Base-by-base conservation (phyloP, 2,329 filamentous ascomycete species). In the Leptographium lundbergii region DNA sequence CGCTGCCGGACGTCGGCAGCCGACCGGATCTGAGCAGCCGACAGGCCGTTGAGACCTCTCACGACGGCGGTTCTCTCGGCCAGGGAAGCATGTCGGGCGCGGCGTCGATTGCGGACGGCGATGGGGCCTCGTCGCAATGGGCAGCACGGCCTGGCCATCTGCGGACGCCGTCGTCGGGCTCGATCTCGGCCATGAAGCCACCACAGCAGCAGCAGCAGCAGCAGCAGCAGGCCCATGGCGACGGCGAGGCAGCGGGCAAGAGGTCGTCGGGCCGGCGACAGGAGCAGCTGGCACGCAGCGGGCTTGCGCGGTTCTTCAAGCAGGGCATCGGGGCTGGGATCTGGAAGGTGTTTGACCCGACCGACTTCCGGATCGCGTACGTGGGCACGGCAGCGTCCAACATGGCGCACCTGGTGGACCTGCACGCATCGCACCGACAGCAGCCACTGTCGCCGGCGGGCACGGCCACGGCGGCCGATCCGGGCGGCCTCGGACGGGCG, bases 281-380 rank as follows among this genome's bases (percentile, higher is more conserved):
- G 54, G 54, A 57, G 45, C 45, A 57, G 22, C 47, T 57, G 14
- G 56, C 48, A 7, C 61, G 63, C 25, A 63, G 53, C 29, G 62
- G 58, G 9, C 58, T 65, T 17, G 52, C 62, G 1, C 55, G 60
- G 13, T 65, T 65, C 58, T 63, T 62, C 54, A 60, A 61, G 32
- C 58, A 57, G 22, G 61, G 61, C 42, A 61, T 65, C 47, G 58
- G 57, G 17, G 57, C 62, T 4, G 58, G 53, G 10, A 45, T 56
- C 3, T 63, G 61, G 62, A 52, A 56, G 24, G 53, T 62, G n/a
- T 65, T 62, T 58, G 56, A 63, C 22, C 50, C 59, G 4, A 32
- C 34, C 5, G 56, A 64, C 34, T 61, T 65, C 25, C 60, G 63
- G 22, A 61, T 64, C 50, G 63, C 62, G 5, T 65, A 64, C 48